Base-by-base conservation (phyloP, 257 asterid species). In the Rhazya stricta region DNA sequence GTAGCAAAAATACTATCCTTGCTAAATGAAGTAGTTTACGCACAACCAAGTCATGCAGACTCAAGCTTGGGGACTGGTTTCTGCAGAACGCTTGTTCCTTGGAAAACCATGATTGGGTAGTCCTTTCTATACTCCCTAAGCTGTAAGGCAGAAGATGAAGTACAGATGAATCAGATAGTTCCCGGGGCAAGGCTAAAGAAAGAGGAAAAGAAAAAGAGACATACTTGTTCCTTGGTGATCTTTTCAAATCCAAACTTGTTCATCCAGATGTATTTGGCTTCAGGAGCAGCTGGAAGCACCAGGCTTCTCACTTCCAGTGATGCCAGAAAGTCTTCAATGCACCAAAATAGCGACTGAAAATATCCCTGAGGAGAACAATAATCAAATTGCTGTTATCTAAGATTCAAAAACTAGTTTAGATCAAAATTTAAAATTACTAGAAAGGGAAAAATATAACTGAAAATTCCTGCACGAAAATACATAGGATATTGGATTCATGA, bases 1-100 rank as follows among this genome's bases (percentile, higher is more conserved):
- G 12, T 42, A 15, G 54, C 50, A 42, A 16, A 42, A 67, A 50
- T 19, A 53, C 6, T 36, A 39, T 36, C 23, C 58, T 51, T 37
- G 69, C 43, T 48, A 34, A 58, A 66, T 54, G 56, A 19, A 75
- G 18, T 57, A 72, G 66, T n/a, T 58, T 11, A 27, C 51, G 25
- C 8, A 16, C 60, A 5, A 45, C 74, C 18, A 72, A 68, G 4
- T 37, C 82, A 62, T n/a, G 54, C 82, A 46, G 41, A 29, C 60
- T 78, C 84, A 74, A 12, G 84, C 80, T 75, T 76, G 9, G 77
- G 39, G 19, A 93, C 76, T n/a, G 72, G 34, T 77, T 89, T 94
- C 30, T 88, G 92, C 77, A 91, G 80, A 73, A 90, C 78, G 0
- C 93, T 76, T 0, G 97, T 89, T 77, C 96, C 97, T 29, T 89